Base-by-base conservation (phyloP, 352 stramenopile genomes). In the Thalassiosira ordinaria region DNA sequence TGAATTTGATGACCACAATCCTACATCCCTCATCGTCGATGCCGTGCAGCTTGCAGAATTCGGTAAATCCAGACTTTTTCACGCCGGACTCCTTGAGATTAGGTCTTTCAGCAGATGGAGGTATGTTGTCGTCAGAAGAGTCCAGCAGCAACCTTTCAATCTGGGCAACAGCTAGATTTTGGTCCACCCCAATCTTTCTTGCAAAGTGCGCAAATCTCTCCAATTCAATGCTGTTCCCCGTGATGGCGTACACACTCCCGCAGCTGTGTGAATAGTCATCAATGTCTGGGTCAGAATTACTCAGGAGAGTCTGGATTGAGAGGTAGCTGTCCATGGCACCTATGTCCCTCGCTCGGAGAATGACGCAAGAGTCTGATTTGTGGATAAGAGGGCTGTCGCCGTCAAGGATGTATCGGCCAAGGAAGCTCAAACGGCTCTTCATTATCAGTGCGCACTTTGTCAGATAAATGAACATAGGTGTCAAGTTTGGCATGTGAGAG, bases 261-360 rank as follows among this genome's bases (percentile, higher is more conserved):
- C 52, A 68, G 14, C 27, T 16, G 49, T 83, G 74, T 0, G 66
- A 74, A 52, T 83, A 83, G 63, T 77, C 74, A 55, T 83, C 74
- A 41, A 83, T 83, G 39, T 83, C 74, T 65, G 67, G 66, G 13
- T 83, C 74, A 39, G 46, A 35, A 47, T 53, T 46, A 29, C 49
- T 56, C 11, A 83, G 39, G 9, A 76, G 22, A 35, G 39, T 65
- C 61, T 77, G 57, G 29, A 83, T 83, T 1, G 33, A 49, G 18
- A 83, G 31, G 57, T 72, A 87, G 27, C 68, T 67, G 3, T 87
- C 74, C 47, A 79, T 71, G n/a, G 61, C 59, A 49, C 80, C 69
- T 13, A 85, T 75, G 74, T 87, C 80, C 49, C 71, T 82, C 5
- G 80, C 75, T 39, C 67, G 29, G 13, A 87, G 49, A 1, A 87